Base-by-base conservation (phyloP, 208 protist species). In the Leishmania guyanensis region DNA sequence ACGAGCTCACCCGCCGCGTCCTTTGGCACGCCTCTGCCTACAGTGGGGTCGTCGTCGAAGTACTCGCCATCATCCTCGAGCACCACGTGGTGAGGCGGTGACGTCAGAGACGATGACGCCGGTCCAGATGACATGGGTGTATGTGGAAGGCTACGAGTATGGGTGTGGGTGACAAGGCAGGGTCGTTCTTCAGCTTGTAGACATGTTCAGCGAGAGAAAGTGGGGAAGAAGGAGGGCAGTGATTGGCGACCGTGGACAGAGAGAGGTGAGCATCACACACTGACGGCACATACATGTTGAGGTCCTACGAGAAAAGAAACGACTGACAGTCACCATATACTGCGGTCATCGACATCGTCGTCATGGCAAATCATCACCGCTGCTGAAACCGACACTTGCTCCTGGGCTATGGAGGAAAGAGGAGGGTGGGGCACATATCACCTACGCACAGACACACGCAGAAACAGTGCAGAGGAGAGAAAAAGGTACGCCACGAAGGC, bases 401-500 rank as follows among this genome's bases (percentile, higher is more conserved):
- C 26, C 58, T 64, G 58, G 58, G 58, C 58, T 6, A 22, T 26
- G 64, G 36, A 36, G 64, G 64, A 43, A 12, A 43, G 64, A 69
- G 5, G 22, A 36, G 33, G 65, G 65, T n/a, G 66, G 66, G 66
- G n/a, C 17, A 29, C 39, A 22, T 12, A 20, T 29, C 43, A 36
- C 70, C 5, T 33, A 58, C 70, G 48, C n/a, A 75, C 43, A 54
- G 10, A 22, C 54, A 10, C 53, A 77, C 56, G 54, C 6, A 71
- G 46, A 54, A 66, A 54, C 26, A 33, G 20, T n/a, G 51, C 53
- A 29, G 81, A 5, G 36, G 66, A 68, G 88, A 81, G 88, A 86
- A 88, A 82, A 84, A 78, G 54, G 80, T 75, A 95, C 93, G 90
- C 93, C 93, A 91, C 93, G 87, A 97, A 97, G 93, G 93, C 93